Base-by-base conservation (phyloP, 2,329 filamentous ascomycete genomes). In the Leptographium galeiforme region DNA sequence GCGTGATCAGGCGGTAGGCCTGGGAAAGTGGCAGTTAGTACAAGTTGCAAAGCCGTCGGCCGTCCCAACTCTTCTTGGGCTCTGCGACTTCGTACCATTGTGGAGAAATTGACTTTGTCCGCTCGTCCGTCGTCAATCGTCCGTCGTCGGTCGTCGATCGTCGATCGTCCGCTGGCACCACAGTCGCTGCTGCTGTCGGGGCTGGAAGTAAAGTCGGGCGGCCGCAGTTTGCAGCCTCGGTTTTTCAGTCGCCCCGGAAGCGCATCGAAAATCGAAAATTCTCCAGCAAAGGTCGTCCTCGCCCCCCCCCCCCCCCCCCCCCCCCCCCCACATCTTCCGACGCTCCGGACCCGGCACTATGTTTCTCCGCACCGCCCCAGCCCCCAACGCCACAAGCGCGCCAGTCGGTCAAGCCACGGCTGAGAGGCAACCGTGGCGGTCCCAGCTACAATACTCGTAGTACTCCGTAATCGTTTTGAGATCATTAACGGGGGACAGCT, bases 1-100 rank as follows among this genome's bases (percentile, higher is more conserved):
- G 88, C 58, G 88, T 88, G 74, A 98, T 84, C 71, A 96, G 86
- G 64, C 89, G 87, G 75, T 97, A 89, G 68, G 91, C 91, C 91
- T 95, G n/a, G 14, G 36, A 25, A n/a, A 16, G 39, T 2, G 25
- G 25, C 6, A 14, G 10, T 14, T 30, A 48, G 32, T 6, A n/a
- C 8, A 3, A 25, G 11, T 41, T 40, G 14, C 12, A 16, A 36
- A 36, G 34, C 5, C 25, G 25, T 25, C 25, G 25, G 25, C 25
- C 25, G 5, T 25, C 25, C 25, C n/a, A n/a, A 25, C 25, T 25
- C 25, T 25, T 25, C 25, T 25, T 25, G 2, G 25, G 25, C 25
- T 25, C 25, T 25, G 2, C 5, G 25, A 5, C 25, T 36, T 25
- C 25, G 25, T 25, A 25, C 25, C 25, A 25, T 25, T 25, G 25